Evolutionary conservation across 1,284 basidiomycete genomes (phyloP).

Genomic region (Rhodofomes roseus): DNA sequence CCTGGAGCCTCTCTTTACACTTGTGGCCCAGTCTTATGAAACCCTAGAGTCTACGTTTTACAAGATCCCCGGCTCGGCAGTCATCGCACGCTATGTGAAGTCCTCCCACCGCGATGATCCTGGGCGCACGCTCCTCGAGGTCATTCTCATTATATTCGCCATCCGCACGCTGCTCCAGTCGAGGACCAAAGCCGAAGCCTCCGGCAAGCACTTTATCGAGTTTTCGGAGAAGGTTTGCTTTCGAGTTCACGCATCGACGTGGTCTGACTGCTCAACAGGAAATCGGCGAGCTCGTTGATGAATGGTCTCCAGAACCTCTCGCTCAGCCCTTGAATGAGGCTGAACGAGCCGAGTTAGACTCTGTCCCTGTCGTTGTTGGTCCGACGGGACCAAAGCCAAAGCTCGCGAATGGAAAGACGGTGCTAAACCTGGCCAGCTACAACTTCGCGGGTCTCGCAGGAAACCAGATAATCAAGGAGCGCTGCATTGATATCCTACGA

Average conservation of each 20-base stretch:
- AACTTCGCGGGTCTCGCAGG: slow-evolving; percentile 93
- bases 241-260: not conserved
- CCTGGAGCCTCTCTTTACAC: slow-evolving; percentile 58
- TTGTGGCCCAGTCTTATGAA: slow-evolving; percentile 52
- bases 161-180: slow-evolving; percentile 87
- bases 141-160: slow-evolving; percentile 87
- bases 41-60: slow-evolving; percentile 61
- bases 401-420: slow-evolving; percentile 75
- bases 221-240: slow-evolving; percentile 79
- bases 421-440: slow-evolving; percentile 85
- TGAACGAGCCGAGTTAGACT: slow-evolving; percentile 69
- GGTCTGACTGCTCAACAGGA: slow-evolving; percentile 53
- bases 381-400: slow-evolving; percentile 83
- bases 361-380: slow-evolving; percentile 80
- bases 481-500: slow-evolving; percentile 82
- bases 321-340: slow-evolving; percentile 55
- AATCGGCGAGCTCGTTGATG: slow-evolving; percentile 94
- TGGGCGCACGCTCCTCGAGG: slow-evolving; percentile 86
- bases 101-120: slow-evolving; percentile 91
- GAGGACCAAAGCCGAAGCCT: slow-evolving; percentile 82
- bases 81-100: slow-evolving; percentile 88
- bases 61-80: slow-evolving; percentile 84
- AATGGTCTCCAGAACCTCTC: slow-evolving; percentile 91
- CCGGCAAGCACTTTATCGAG: slow-evolving; percentile 88
- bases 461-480: slow-evolving; percentile 84